A percentile compares a stretch with the other conserved stretches of the same genome.
phyloP scores from a whole-genome alignment of 352 stramenopile genomes.

The Phytophthora fragariaefolia region DNA sequence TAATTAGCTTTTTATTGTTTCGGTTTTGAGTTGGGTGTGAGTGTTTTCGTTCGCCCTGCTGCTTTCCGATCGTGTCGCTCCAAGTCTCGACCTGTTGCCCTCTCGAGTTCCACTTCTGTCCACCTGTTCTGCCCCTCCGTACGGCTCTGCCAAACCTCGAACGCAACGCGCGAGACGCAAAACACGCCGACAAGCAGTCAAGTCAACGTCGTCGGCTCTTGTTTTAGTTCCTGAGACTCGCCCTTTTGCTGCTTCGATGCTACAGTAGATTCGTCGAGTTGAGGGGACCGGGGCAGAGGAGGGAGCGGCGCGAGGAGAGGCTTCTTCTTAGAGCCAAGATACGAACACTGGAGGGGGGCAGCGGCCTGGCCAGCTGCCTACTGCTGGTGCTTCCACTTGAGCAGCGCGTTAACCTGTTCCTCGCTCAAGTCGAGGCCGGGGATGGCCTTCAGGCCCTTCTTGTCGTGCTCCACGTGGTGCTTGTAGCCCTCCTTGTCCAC shows the following conservation, averaged over 20 bases:
- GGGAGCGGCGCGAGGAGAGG: conserved; percentile 3
- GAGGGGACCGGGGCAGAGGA: background rate
- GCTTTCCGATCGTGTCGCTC: background rate
- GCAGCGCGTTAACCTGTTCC: conserved; percentile 79
- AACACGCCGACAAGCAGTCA: conserved; percentile 9
- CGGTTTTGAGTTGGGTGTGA: conserved; percentile 20
- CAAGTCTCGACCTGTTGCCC: background rate
- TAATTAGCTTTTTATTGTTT: conserved; percentile 47
- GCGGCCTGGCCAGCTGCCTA: conserved; percentile 41
- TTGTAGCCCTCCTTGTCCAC: conserved; percentile 68
- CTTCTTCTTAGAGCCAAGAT: conserved; percentile 9
- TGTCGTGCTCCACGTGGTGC: conserved; percentile 80
- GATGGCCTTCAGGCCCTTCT: conserved; percentile 74
- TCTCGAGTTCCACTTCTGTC: conserved; percentile 1
- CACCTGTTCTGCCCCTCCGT: background rate
- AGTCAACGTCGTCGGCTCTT: conserved; percentile 8
- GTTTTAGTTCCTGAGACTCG: conserved; percentile 21
- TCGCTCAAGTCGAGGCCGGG: conserved; percentile 62
- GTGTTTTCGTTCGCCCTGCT: conserved; percentile 15
- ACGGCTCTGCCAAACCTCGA: conserved; percentile 10
- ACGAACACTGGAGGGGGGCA: conserved; percentile 2
- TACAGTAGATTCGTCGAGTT: conserved; percentile 8
- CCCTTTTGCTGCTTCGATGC: conserved; percentile 16
- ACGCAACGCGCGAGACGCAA: conserved; percentile 13
- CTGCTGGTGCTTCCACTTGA: conserved; percentile 92